Conservation (phyloP, 768 basidiomycete species). For the Inosperma sp. region DNA sequence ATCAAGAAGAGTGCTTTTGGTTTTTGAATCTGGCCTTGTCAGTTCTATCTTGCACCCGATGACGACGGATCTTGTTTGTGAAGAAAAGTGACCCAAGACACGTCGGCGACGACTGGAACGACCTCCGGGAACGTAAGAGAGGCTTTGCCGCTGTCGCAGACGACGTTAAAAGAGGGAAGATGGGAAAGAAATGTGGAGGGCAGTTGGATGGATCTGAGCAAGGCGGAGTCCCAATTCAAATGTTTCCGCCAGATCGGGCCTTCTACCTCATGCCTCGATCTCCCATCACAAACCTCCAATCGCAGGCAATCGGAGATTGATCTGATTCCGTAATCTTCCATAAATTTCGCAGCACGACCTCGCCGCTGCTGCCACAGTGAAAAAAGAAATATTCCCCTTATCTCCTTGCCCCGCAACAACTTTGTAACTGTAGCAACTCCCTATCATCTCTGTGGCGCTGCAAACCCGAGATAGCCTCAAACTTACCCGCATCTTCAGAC, state of each 20-base stretch:
- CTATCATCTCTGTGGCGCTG: too few species aligned
- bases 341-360: too few species aligned
- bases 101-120: not conserved
- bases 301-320: constrained; percentile 9
- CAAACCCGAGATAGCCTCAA: too few species aligned
- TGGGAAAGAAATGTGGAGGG: not conserved
- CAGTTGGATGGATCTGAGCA: not conserved
- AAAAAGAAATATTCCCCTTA: too few species aligned
- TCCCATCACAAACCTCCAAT: constrained; percentile 6
- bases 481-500: too few species aligned
- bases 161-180: not conserved
- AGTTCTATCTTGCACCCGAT: constrained; percentile 59
- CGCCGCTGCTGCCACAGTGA: too few species aligned
- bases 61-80: constrained; percentile 50
- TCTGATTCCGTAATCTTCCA: not conserved
- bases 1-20: constrained; percentile 34
- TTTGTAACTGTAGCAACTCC: too few species aligned
- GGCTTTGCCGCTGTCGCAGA: not conserved
- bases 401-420: too few species aligned
- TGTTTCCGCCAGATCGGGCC: constrained; percentile 8
- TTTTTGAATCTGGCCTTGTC: constrained; percentile 43
- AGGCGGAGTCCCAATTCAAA: constrained; percentile 8
- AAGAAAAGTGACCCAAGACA: constrained; percentile 15
- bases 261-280: constrained; percentile 3
- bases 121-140: not conserved